Conservation (phyloP, 2,329 filamentous ascomycete species). For the Macrophomina pseudophaseolina region DNA sequence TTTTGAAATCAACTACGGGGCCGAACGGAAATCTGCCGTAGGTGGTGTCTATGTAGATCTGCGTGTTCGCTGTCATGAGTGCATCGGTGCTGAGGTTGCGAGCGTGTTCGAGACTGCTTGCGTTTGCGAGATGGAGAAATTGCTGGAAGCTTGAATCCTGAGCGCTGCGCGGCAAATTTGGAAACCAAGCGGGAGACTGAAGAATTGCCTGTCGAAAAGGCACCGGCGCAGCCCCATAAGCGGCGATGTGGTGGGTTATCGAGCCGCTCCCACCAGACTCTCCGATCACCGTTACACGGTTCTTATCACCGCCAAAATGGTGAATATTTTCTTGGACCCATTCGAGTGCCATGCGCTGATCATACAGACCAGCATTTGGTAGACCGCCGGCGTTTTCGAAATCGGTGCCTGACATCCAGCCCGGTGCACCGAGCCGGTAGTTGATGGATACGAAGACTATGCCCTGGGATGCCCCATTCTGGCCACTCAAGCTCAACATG, state of each 20-base stretch:
- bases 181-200: slow-evolving; percentile 49
- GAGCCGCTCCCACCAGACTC: slow-evolving; percentile 46
- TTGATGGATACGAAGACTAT: slow-evolving; percentile 57
- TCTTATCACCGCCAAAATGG: slow-evolving; percentile 45
- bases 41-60: too few relatives aligned
- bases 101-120: slow-evolving; percentile 41
- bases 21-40: too few relatives aligned
- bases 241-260: slow-evolving; percentile 39
- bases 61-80: slow-evolving; percentile 42
- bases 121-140: slow-evolving; percentile 41
- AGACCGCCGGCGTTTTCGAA: slow-evolving; percentile 40
- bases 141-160: slow-evolving; percentile 38
- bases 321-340: slow-evolving; percentile 48
- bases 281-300: slow-evolving; percentile 45
- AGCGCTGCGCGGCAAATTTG: slow-evolving; percentile 32
- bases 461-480: slow-evolving; percentile 32
- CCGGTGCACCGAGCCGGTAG: slow-evolving; percentile 52
- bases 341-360: slow-evolving; percentile 47
- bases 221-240: slow-evolving; percentile 43
- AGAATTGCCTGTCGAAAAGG: slow-evolving; percentile 47
- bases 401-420: slow-evolving; percentile 41
- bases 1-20: too few relatives aligned
- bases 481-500: slow-evolving; percentile 38
- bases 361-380: slow-evolving; percentile 42
- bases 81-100: slow-evolving; percentile 38